Evolutionary conservation across 331 rosid genomes (phyloP).

Genomic region (Quercus tomentella): DNA sequence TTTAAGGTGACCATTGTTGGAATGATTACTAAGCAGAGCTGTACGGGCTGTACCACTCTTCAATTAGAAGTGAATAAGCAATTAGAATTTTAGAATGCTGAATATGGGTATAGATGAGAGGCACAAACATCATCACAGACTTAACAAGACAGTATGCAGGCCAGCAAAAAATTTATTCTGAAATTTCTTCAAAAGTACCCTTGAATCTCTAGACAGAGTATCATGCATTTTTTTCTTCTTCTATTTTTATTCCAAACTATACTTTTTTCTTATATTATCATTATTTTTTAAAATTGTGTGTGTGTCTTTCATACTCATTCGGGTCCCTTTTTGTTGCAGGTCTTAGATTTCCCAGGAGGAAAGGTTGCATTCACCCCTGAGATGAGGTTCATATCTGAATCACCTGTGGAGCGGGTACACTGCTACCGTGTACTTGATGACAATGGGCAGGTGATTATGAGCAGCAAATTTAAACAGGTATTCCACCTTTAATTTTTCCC

Average conservation of each 20-base stretch:
- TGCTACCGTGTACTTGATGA: constrained; percentile 84
- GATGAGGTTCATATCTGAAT: constrained; percentile 65
- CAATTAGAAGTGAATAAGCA: neutral
- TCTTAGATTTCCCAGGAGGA: constrained; percentile 75
- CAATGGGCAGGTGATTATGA: constrained; percentile 38
- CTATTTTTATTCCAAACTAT: neutral
- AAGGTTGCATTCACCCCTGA: constrained; percentile 50
- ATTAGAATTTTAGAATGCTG: neutral
- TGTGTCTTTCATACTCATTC: neutral
- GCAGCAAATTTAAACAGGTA: constrained; percentile 53
- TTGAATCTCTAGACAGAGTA: neutral
- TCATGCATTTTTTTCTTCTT: neutral
- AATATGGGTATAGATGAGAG: neutral
- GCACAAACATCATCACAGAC: neutral
- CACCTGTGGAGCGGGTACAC: constrained; percentile 40
- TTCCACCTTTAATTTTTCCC: neutral
- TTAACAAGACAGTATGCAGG: neutral
- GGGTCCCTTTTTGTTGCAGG: constrained; percentile 21
- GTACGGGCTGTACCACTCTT: neutral
- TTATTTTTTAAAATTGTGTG: neutral
- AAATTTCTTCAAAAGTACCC: neutral
- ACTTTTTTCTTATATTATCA: neutral
- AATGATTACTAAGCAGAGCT: neutral
- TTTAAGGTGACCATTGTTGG: neutral
- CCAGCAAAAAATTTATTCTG: neutral